Base-by-base conservation (phyloP, 345 rosid species). In the Microthlaspi erraticum region DNA sequence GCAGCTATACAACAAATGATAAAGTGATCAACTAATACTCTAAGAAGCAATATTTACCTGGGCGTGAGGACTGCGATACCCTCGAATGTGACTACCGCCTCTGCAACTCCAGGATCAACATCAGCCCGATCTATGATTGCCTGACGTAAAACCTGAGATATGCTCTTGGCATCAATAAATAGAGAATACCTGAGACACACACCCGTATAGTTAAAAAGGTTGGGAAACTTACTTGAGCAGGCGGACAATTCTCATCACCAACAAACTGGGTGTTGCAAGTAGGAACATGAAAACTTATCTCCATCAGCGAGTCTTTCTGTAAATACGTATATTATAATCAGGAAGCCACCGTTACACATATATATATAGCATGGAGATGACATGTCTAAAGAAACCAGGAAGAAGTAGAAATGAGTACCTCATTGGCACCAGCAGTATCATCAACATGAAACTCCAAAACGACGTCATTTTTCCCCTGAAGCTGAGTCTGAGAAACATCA, bases 401-500 rank as follows among this genome's bases (percentile, higher is more conserved):
- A 8, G 44, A 9, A 52, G 17, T 61, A 51, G 18, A 36, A 70
- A 37, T 14, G 7, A 26, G 23, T 44, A 91, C 99, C 95, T 91
- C 99, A 77, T 89, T 94, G 60, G 96, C 99, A 73, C 99, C 98
- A 62, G 97, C 83, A 10, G 96, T 91, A 73, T 94, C 99, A 88
- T 91, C 97, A 43, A 89, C 90, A 70, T 94, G 99, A 82, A 94
- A 94, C 88, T 94, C 93, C 85, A 94, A 81, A 26, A 87, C 60
- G 46, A 94, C 99, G 75, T 94, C 98, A 75, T 88, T 88, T 74
- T 94, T 92, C 60, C 97, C 98, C 80, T 88, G 98, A 73, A 91
- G 73, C 74, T 91, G 95, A 43, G 95, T 87, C 55, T 94, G 99
- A 0, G 96, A 79, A 56, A 94, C 99, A 78, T 94, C 98, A 20